phyloP scores from a whole-genome alignment of 106 monocot species.

The Dactylorhiza incarnata region DNA sequence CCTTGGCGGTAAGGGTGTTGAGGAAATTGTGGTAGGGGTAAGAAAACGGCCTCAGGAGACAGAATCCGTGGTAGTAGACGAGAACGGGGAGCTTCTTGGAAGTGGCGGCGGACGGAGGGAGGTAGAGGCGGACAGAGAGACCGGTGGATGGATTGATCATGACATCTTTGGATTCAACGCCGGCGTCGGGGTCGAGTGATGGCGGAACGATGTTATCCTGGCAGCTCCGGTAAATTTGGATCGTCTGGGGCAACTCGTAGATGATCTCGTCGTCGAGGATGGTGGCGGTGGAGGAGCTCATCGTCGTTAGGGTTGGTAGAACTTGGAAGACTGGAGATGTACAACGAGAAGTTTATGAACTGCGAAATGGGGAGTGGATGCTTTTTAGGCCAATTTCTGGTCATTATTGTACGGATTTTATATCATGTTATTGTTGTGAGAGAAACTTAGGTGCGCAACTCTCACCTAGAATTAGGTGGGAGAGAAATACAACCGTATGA shows the following conservation, averaged over 20 bases:
- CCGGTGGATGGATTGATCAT: background rate
- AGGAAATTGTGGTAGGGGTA: conserved; percentile 14
- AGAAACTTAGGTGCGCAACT: no score
- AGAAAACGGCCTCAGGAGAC: conserved; percentile 6
- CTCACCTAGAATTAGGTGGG: no score
- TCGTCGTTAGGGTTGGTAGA: background rate
- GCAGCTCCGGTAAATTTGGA: background rate
- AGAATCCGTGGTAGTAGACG: conserved; percentile 24
- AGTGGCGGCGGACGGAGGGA: background rate
- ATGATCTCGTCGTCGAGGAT: background rate
- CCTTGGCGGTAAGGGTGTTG: conserved; percentile 14
- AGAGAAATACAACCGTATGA: no score
- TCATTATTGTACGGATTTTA: no score
- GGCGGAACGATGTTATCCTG: background rate
- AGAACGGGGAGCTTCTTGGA: conserved; percentile 17
- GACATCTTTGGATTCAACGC: background rate
- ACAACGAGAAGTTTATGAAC: background rate
- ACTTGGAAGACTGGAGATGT: background rate
- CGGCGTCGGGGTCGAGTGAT: background rate
- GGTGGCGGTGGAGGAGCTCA: background rate
- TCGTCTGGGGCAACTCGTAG: background rate
- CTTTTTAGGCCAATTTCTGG: background rate
- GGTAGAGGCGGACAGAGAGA: conserved; percentile 4
- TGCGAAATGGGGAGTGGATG: no score
- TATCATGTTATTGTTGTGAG: no score